Percentiles rank a stretch among this genome's conserved stretches.
phyloP scores from a whole-genome alignment of 2,329 filamentous ascomycete species.

The Nigrograna mackinnonii region DNA sequence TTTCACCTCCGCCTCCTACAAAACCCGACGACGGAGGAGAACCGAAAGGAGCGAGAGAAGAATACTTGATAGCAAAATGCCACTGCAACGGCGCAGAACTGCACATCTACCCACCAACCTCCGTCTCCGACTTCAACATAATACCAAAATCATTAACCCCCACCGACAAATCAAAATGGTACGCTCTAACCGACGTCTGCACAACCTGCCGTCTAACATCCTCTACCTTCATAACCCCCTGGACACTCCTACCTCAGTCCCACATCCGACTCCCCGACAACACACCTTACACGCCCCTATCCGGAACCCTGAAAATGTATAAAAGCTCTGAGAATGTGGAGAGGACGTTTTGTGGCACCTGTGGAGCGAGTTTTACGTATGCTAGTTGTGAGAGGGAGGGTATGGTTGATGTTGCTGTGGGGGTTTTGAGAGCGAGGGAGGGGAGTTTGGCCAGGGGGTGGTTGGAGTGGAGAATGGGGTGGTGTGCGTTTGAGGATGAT shows the following conservation, averaged over 20 bases:
- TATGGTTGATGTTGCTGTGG: slow-evolving; percentile 67
- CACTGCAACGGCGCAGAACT: slow-evolving; percentile 62
- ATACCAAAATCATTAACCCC: slow-evolving; percentile 58
- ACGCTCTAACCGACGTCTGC: slow-evolving; percentile 58
- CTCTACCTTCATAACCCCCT: slow-evolving; percentile 67
- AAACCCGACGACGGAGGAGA: background rate
- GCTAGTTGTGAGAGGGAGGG: slow-evolving; percentile 52
- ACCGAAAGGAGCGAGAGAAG: slow-evolving; percentile 8
- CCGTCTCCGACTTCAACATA: slow-evolving; percentile 47
- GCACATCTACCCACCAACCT: slow-evolving; percentile 61
- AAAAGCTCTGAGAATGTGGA: slow-evolving; percentile 57
- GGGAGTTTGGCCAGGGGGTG: slow-evolving; percentile 59
- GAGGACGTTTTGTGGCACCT: slow-evolving; percentile 65
- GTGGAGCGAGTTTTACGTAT: slow-evolving; percentile 61
- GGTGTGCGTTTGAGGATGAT: slow-evolving; percentile 65
- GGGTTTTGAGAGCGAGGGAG: slow-evolving; percentile 55
- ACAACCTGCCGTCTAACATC: slow-evolving; percentile 62
- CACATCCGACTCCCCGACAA: slow-evolving; percentile 57
- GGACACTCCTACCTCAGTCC: slow-evolving; percentile 66
- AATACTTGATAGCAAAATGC: slow-evolving; percentile 51
- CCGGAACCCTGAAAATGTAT: slow-evolving; percentile 56
- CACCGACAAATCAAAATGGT: slow-evolving; percentile 62
- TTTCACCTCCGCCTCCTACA: background rate
- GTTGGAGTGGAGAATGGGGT: slow-evolving; percentile 64
- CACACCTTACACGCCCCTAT: slow-evolving; percentile 41